Percentiles rank a stretch among this genome's conserved stretches.
phyloP scores from a whole-genome alignment of 495 filamentous ascomycete species.

The Elasticomyces elasticus region DNA sequence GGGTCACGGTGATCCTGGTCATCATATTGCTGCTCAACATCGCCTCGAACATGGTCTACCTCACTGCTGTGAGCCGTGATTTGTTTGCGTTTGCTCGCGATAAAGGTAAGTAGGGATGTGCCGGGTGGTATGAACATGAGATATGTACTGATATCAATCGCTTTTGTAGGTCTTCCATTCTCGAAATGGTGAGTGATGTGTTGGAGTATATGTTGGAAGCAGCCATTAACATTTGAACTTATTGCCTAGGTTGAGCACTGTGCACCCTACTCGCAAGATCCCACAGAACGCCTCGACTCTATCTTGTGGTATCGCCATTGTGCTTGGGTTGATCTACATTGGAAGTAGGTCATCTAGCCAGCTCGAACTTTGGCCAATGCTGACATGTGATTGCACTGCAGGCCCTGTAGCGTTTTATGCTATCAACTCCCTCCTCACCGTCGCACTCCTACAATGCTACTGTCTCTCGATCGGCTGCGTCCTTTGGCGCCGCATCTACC shows the following conservation, averaged over 20 bases:
- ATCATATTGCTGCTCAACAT: slow-evolving; percentile 34
- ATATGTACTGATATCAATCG: too few species aligned
- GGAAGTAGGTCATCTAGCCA: slow-evolving; percentile 31
- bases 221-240: too few species aligned
- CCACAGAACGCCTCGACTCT: slow-evolving; percentile 34
- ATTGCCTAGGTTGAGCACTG: neutral
- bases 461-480: slow-evolving; percentile 21
- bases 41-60: slow-evolving; percentile 26
- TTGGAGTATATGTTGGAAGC: too few species aligned
- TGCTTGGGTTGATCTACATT: slow-evolving; percentile 50
- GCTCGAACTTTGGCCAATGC: neutral
- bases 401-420: slow-evolving; percentile 43
- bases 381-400: neutral
- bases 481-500: slow-evolving; percentile 21
- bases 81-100: slow-evolving; percentile 14
- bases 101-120: too few species aligned
- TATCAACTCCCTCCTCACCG: slow-evolving; percentile 36
- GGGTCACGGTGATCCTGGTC: slow-evolving; percentile 32
- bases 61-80: slow-evolving; percentile 3
- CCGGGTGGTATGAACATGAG: too few species aligned
- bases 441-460: slow-evolving; percentile 16
- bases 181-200: too few species aligned
- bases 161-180: slow-evolving; percentile 11
- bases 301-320: slow-evolving; percentile 40
- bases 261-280: slow-evolving; percentile 6